Evolutionary conservation across 2,329 filamentous ascomycete species (phyloP).

Genomic region (Juglanconis oblonga): DNA sequence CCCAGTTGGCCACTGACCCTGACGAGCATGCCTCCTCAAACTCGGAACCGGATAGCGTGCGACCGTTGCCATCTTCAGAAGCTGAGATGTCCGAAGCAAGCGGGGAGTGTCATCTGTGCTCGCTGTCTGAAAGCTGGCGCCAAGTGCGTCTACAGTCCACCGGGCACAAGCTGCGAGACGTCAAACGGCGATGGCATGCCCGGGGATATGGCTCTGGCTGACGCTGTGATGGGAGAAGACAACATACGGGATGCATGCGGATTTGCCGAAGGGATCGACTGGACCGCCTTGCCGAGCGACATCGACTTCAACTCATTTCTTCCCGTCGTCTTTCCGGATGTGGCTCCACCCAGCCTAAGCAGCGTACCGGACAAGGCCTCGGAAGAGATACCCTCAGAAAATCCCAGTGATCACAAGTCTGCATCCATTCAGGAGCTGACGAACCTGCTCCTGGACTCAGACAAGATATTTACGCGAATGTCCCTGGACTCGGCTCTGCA

Average conservation of each 20-base stretch:
- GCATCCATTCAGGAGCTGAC: slow-evolving; percentile 22
- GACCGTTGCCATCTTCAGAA: slow-evolving; percentile 48
- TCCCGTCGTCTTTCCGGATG: background rate
- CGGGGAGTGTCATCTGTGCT: slow-evolving; percentile 33
- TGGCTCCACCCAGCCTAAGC: background rate
- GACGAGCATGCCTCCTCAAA: slow-evolving; percentile 16
- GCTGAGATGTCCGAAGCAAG: slow-evolving; percentile 40
- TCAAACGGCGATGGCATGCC: slow-evolving; percentile 19
- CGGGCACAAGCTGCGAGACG: slow-evolving; percentile 20
- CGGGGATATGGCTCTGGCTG: background rate
- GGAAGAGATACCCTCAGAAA: slow-evolving; percentile 6
- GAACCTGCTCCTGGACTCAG: slow-evolving; percentile 23
- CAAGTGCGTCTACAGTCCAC: slow-evolving; percentile 41
- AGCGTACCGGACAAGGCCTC: background rate
- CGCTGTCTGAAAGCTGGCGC: slow-evolving; percentile 40
- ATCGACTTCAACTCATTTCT: slow-evolving; percentile 8
- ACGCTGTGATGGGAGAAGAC: background rate
- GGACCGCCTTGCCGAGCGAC: background rate
- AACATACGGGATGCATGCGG: too few relatives aligned
- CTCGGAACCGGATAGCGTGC: slow-evolving; percentile 33
- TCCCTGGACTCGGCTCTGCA: slow-evolving; percentile 22
- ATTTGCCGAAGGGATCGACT: background rate
- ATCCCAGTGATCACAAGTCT: background rate
- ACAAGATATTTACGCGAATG: slow-evolving; percentile 25
- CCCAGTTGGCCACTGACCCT: background rate